Percentiles rank a stretch among this genome's conserved stretches.
Conservation (phyloP, 148 eudicot genomes). For the Diospyros kaki region DNA sequence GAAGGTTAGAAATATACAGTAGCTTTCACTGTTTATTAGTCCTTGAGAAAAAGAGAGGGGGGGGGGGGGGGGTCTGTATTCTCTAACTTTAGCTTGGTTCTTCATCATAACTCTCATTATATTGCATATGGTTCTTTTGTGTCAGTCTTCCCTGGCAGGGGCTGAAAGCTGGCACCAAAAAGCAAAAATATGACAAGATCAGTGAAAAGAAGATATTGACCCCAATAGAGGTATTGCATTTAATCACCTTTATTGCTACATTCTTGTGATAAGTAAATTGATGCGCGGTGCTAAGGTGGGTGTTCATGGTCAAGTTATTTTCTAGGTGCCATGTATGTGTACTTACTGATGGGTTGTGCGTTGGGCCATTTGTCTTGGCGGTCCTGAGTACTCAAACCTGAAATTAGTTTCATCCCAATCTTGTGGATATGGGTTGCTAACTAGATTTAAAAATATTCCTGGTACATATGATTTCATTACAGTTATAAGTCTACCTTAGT, state of each 20-base stretch:
- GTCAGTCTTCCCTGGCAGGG: slow-evolving; percentile 99
- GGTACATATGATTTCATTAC: background rate
- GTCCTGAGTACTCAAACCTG: background rate
- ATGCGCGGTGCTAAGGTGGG: slow-evolving; percentile 1
- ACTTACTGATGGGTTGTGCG: background rate
- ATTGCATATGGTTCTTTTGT: slow-evolving; percentile 16
- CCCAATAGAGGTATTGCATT: slow-evolving; percentile 68
- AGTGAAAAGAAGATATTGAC: slow-evolving; percentile 95
- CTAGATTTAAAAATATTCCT: background rate
- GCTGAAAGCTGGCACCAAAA: slow-evolving; percentile 80
- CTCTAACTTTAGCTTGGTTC: background rate
- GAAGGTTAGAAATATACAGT: slow-evolving; percentile 51
- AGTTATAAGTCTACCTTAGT: background rate
- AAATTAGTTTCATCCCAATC: background rate
- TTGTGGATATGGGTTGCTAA: background rate
- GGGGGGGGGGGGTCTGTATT: background rate
- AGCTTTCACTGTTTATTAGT: too few relatives aligned
- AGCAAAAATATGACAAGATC: slow-evolving; percentile 95
- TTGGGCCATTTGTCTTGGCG: background rate
- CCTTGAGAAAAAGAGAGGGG: too few relatives aligned
- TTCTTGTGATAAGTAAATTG: background rate
- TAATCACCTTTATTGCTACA: background rate
- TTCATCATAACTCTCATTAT: slow-evolving; percentile 6
- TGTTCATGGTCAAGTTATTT: too few relatives aligned
- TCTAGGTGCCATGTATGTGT: background rate